Evolutionary conservation across 805 yeast species (phyloP).

Genomic region (Pichia scutulata): DNA sequence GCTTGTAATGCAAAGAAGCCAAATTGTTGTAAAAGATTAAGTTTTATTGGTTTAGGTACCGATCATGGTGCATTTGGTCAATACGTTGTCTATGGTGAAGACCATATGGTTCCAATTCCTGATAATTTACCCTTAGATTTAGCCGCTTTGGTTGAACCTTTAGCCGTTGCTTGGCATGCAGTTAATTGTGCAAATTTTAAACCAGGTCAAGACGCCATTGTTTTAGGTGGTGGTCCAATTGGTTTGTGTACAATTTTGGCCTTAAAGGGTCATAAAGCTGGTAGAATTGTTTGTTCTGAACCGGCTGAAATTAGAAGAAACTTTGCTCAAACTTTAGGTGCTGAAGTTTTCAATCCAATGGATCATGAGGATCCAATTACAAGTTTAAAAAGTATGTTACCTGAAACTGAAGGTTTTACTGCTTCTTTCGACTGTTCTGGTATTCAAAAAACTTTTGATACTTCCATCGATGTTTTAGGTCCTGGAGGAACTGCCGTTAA

Average conservation of each 20-base stretch:
- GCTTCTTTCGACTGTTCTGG: constrained; percentile 51
- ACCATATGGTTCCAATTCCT: constrained; percentile 30
- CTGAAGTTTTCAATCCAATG: constrained; percentile 43
- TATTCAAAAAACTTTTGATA: constrained; percentile 42
- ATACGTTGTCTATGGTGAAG: constrained; percentile 30
- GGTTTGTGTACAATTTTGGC: constrained; percentile 54
- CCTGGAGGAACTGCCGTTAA: constrained; percentile 54
- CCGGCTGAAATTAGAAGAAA: constrained; percentile 57
- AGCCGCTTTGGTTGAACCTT: constrained; percentile 50
- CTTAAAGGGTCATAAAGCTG: constrained; percentile 40
- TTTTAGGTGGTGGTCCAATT: constrained; percentile 58
- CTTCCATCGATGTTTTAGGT: constrained; percentile 42
- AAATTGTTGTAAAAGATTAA: constrained; percentile 38
- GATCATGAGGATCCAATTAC: constrained; percentile 31
- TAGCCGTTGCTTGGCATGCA: constrained; percentile 57
- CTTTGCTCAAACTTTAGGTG: constrained; percentile 45
- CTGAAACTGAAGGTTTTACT: constrained; percentile 39
- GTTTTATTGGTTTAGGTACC: constrained; percentile 43
- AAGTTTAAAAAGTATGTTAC: constrained; percentile 32
- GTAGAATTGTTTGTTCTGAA: constrained; percentile 50
- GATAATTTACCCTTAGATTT: constrained; percentile 26
- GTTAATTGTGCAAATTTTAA: constrained; percentile 38
- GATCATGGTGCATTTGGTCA: constrained; percentile 41
- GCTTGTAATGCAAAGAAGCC: constrained; percentile 38
- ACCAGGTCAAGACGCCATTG: constrained; percentile 39